phyloP scores from a whole-genome alignment of 331 rosid species.

The Prunus yedoensis region DNA sequence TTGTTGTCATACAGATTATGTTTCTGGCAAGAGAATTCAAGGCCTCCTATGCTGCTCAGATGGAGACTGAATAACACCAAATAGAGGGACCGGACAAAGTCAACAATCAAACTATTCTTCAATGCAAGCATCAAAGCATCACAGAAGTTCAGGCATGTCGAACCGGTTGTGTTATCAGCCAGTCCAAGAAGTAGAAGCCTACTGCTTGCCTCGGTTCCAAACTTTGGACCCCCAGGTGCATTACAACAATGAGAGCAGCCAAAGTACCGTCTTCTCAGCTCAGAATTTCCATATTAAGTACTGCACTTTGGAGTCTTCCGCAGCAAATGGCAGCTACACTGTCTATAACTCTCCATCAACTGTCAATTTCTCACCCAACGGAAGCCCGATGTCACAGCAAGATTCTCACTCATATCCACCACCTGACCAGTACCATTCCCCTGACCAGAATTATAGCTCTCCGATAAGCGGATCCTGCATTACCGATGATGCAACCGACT shows the following conservation, averaged over 20 bases:
- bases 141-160: constrained; percentile 48
- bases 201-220: constrained; percentile 60
- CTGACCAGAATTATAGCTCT: constrained; percentile 67
- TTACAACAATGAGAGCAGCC: constrained; percentile 47
- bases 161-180: constrained; percentile 57
- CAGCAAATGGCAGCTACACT: constrained; percentile 37
- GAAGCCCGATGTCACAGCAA: constrained; percentile 70
- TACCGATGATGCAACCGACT: constrained; percentile 62
- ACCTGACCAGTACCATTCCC: constrained; percentile 50
- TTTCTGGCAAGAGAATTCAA: constrained; percentile 17
- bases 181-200: constrained; percentile 61
- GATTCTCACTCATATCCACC: constrained; percentile 56
- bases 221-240: constrained; percentile 41
- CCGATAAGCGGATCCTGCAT: constrained; percentile 72
- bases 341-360: constrained; percentile 59
- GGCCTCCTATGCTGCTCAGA: constrained; percentile 12
- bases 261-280: constrained; percentile 35
- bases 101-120: constrained; percentile 17
- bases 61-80: constrained; percentile 14
- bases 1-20: constrained; percentile 20
- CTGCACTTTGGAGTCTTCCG: constrained; percentile 91
- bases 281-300: constrained; percentile 41
- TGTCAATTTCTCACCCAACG: constrained; percentile 65
- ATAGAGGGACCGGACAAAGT: background rate
- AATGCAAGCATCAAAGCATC: constrained; percentile 81